Evolutionary conservation across 1,284 basidiomycete genomes (phyloP).

Genomic region (Sphaerobolus stellatus): DNA sequence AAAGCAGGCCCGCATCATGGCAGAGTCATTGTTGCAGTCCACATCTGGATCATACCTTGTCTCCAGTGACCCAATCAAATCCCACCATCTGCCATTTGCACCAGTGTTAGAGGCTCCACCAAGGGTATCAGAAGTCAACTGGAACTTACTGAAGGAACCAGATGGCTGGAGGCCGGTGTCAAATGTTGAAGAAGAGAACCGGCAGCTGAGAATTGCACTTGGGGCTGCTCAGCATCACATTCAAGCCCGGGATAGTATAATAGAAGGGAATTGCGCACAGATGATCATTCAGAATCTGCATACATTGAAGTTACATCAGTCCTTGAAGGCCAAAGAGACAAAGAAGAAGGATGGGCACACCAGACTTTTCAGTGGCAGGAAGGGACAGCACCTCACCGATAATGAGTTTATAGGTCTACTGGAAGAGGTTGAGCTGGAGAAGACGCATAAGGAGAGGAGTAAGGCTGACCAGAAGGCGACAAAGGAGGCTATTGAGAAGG

Average conservation of each 20-base stretch:
- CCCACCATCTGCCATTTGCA: background rate
- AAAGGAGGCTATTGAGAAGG: conserved; percentile 14
- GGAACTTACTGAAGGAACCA: background rate
- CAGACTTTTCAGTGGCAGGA: conserved; percentile 13
- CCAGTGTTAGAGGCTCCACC: conserved; percentile 1
- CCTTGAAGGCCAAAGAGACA: conserved; percentile 25
- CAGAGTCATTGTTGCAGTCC: background rate
- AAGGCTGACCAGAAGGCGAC: conserved; percentile 14
- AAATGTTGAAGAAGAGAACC: background rate
- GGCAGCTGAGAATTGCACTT: conserved; percentile 9
- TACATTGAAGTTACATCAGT: conserved; percentile 21
- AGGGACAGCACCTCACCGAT: conserved; percentile 11
- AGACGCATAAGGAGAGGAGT: conserved; percentile 10
- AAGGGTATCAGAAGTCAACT: background rate
- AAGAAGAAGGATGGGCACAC: conserved; percentile 14
- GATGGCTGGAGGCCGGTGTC: too few species aligned
- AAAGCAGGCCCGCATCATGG: background rate
- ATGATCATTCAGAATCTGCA: conserved; percentile 27
- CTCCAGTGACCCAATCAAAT: background rate
- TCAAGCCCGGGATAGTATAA: conserved; percentile 16
- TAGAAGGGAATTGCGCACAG: conserved; percentile 24
- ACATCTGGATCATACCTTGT: conserved; percentile 7
- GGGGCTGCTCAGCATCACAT: conserved; percentile 14
- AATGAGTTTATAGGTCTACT: conserved; percentile 9
- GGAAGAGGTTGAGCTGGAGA: conserved; percentile 1